Evolutionary conservation across 2,329 filamentous ascomycete species (phyloP).

Genomic region (Fusarium pseudograminearum): DNA sequence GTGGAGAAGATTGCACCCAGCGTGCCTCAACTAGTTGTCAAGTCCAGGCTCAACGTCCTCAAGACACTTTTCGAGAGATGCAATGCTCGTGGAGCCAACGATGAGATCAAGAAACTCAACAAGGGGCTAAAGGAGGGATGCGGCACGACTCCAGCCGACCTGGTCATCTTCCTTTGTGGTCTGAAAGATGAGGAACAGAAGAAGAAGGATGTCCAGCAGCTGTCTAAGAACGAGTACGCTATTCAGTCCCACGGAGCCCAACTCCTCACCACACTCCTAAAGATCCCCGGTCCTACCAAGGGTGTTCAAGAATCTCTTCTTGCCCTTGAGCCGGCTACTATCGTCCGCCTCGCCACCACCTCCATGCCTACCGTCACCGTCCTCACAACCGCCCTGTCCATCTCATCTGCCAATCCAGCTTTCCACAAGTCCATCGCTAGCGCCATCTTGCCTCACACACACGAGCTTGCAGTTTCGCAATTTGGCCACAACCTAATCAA

Average conservation of each 20-base stretch:
- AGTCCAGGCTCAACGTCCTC: slow-evolving; percentile 82
- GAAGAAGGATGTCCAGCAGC: slow-evolving; percentile 54
- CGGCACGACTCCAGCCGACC: slow-evolving; percentile 59
- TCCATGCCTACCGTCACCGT: slow-evolving; percentile 63
- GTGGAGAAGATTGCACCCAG: slow-evolving; percentile 79
- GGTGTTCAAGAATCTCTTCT: slow-evolving; percentile 80
- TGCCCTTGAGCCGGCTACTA: slow-evolving; percentile 65
- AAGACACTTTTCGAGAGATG: slow-evolving; percentile 87
- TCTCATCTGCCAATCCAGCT: slow-evolving; percentile 61
- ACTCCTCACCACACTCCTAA: slow-evolving; percentile 82
- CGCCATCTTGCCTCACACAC: slow-evolving; percentile 59
- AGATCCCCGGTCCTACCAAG: slow-evolving; percentile 76
- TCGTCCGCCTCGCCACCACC: slow-evolving; percentile 72
- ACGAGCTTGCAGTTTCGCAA: slow-evolving; percentile 62
- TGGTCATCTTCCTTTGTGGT: slow-evolving; percentile 64
- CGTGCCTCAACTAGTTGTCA: slow-evolving; percentile 77
- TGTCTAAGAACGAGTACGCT: slow-evolving; percentile 68
- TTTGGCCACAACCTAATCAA: slow-evolving; percentile 65
- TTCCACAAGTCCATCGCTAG: slow-evolving; percentile 69
- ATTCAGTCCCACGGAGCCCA: slow-evolving; percentile 79
- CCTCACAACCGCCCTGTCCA: slow-evolving; percentile 63
- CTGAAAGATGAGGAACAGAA: slow-evolving; percentile 56
- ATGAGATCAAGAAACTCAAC: slow-evolving; percentile 62
- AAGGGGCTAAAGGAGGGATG: slow-evolving; percentile 63
- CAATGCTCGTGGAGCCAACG: slow-evolving; percentile 71